A percentile compares a stretch with the other conserved stretches of the same genome.
Conservation (phyloP, 805 yeast species). For the Groenewaldozyma tartarivorans region DNA sequence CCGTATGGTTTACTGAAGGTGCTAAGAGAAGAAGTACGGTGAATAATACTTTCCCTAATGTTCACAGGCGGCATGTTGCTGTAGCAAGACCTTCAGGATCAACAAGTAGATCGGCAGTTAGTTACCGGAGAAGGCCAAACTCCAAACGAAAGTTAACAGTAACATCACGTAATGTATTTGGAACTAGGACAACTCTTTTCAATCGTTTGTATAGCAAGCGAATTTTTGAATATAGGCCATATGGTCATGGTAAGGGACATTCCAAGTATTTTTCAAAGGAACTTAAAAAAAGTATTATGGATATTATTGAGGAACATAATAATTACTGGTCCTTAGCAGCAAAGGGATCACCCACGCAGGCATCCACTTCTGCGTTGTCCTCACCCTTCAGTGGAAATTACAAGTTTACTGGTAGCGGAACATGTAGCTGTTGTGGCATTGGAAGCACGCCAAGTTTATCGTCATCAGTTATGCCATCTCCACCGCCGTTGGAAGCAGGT, state of each 20-base stretch:
- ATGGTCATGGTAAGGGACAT: background rate
- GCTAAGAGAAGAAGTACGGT: no score
- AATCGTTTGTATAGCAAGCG: background rate
- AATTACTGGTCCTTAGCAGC: no score
- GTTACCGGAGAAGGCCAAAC: background rate
- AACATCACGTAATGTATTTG: background rate
- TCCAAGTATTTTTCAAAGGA: background rate
- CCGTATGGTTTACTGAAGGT: background rate
- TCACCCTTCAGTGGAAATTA: background rate
- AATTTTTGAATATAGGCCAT: background rate
- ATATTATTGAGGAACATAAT: background rate
- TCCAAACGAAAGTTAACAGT: background rate
- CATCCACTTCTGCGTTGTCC: slow-evolving; percentile 1
- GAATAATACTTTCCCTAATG: no score
- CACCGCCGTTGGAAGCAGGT: no score
- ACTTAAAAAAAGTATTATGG: background rate
- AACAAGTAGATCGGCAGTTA: background rate
- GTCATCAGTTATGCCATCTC: no score
- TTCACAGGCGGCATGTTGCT: no score
- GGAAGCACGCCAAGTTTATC: no score
- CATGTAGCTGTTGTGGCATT: no score
- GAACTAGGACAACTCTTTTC: background rate
- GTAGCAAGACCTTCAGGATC: background rate
- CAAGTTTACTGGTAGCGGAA: background rate
- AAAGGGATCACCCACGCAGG: no score